Percentiles rank a stretch among this genome's conserved stretches.
Conservation (phyloP, 495 filamentous ascomycete genomes). For the Podospora appendiculata region DNA sequence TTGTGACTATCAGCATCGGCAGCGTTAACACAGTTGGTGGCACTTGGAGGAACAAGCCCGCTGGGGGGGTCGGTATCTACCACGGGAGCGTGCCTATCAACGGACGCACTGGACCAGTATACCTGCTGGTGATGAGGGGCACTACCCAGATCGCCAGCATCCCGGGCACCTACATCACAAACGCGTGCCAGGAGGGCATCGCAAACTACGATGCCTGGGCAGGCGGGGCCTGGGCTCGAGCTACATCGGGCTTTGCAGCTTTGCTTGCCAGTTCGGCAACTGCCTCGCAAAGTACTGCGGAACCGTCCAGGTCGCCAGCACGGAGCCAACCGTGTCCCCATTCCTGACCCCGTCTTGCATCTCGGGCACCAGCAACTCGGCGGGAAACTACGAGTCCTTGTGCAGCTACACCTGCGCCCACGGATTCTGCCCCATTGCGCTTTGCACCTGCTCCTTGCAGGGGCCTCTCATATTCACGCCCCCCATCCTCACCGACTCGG, state of each 20-base stretch:
- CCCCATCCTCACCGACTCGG: too few species aligned
- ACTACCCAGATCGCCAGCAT: slow-evolving; percentile 15
- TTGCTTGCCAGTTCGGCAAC: slow-evolving; percentile 1
- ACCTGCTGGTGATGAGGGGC: slow-evolving; percentile 26
- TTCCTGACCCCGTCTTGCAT: too few species aligned
- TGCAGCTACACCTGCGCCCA: too few species aligned
- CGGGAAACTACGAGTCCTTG: too few species aligned
- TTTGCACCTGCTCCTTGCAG: too few species aligned
- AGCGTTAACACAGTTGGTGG: slow-evolving; percentile 22
- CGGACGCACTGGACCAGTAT: slow-evolving; percentile 40
- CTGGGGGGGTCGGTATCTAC: slow-evolving; percentile 38
- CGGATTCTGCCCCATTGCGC: too few species aligned
- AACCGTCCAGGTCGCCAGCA: neutral
- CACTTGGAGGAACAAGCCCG: slow-evolving; percentile 20
- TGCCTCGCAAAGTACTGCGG: neutral
- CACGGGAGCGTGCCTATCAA: slow-evolving; percentile 34
- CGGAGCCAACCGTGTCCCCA: too few species aligned
- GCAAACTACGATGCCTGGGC: neutral
- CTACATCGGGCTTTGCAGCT: slow-evolving; percentile 4
- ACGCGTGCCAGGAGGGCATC: neutral
- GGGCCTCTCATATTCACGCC: too few species aligned
- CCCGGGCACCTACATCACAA: neutral
- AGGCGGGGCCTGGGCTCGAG: neutral
- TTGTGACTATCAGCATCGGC: slow-evolving; percentile 43
- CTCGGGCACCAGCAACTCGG: too few species aligned